These are phyloP conservation scores for Sapria himalayana DNA, from an alignment of 345 rosid species.

Conservation along the genomic window DNA sequence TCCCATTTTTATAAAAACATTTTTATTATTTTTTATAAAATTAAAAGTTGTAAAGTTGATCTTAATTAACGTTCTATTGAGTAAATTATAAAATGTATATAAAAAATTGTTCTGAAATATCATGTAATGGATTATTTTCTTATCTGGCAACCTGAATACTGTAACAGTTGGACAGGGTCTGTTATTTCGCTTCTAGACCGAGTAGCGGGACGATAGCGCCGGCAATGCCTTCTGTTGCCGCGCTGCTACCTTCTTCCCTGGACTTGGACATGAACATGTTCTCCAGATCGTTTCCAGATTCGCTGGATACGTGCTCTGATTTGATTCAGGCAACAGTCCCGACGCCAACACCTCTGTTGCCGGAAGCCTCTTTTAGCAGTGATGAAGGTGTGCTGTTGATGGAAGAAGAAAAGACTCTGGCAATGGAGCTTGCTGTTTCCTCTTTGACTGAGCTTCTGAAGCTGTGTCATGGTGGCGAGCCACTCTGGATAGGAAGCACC, in stretches of 20 bases:
- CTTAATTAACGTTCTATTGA: no score
- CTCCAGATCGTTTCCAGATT: constrained; percentile 25
- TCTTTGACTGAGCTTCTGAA: constrained; percentile 45
- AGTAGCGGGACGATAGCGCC: constrained; percentile 30
- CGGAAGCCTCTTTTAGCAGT: constrained; percentile 14
- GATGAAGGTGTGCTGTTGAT: constrained; percentile 20
- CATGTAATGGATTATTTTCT: no score
- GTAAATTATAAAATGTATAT: no score
- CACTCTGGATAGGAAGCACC: constrained; percentile 40
- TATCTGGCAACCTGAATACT: no score
- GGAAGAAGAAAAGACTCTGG: constrained; percentile 51
- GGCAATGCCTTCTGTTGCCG: constrained; percentile 14
- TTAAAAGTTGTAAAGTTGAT: no score
- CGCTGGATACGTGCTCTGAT: constrained; percentile 18
- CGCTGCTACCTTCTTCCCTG: constrained; percentile 27
- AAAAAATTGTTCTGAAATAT: no score
- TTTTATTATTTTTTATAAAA: no score
- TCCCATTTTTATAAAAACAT: no score
- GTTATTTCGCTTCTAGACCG: constrained; percentile 36
- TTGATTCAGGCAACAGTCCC: no score
- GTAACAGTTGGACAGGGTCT: constrained; percentile 63
- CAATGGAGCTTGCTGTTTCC: constrained; percentile 50
- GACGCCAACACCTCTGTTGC: constrained; percentile 29
- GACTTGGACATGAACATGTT: constrained; percentile 64
- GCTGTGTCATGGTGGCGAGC: constrained; percentile 39